Base-by-base conservation (phyloP, 306 rosid species). In the Dryas octopetala region DNA sequence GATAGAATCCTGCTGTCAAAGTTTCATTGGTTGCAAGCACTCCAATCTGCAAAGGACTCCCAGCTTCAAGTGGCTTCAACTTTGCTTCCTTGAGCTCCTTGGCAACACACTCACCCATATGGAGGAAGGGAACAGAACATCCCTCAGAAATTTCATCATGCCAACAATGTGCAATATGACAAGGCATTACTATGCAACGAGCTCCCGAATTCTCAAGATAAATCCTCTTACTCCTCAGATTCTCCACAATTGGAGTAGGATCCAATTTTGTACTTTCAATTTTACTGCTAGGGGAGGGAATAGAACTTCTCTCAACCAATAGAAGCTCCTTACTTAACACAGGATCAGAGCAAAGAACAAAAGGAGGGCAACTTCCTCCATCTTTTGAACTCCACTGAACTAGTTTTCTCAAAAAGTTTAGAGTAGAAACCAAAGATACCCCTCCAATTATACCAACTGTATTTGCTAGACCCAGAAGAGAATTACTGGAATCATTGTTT, bases 11-110 rank as follows among this genome's bases (percentile, higher is more conserved):
- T 17, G 93, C 88, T 32, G 80, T 84, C 48, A 91, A 83, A 76
- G 86, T 91, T 32, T 87, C 88, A 76, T 76, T 72, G 14, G 91
- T 88, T 2, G 90, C 91, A 28, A 91, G 96, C 74, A 93, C 89
- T 63, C 97, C 97, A 32, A 91, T 89, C 83, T 87, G 75, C 82
- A 84, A 50, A 63, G 87, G 86, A 75, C 91, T 93, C 47, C 98
- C 91, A 43, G 93, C 91, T 89, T 93, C 97, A 41, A 89, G 80
- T 15, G 93, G 98, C 84, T 84, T 93, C 83, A 91, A 80, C 74
- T 91, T 89, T 1, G 91, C 97, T 85, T 93, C 93, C 88, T 88
- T 91, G 74, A 93, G 96, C 86, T 89, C 96, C 86, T 71, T 88
- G 19, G 88, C 96, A 79, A 91, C 91, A 74, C 91, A 85, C 51